Evolutionary conservation across 805 yeast genomes (phyloP).

Genomic region (Metschnikowia anglica): DNA sequence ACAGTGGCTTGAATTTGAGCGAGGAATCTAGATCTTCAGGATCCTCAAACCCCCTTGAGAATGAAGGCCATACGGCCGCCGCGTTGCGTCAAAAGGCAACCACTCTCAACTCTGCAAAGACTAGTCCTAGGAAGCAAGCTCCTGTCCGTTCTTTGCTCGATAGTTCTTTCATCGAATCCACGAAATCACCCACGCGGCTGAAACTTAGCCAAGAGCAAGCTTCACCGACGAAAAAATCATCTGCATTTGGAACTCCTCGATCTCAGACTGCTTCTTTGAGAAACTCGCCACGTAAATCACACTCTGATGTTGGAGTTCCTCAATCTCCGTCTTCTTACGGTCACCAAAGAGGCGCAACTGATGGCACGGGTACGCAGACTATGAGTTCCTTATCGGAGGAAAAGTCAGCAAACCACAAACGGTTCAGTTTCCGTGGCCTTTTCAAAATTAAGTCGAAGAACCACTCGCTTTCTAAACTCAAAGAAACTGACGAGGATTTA

Average conservation of each 20-base stretch:
- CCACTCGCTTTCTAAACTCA: constrained; percentile 23
- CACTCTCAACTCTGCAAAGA: neutral
- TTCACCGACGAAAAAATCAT: constrained; percentile 8
- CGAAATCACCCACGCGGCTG: neutral
- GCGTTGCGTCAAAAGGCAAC: neutral
- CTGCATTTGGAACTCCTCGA: constrained; percentile 14
- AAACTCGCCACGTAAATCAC: constrained; percentile 2
- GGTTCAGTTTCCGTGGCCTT: constrained; percentile 39
- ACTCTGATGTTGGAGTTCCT: constrained; percentile 2
- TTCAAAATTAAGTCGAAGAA: constrained; percentile 38
- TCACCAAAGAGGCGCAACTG: constrained; percentile 2
- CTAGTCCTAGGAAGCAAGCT: neutral
- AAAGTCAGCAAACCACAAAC: constrained; percentile 23
- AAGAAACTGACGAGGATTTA: constrained; percentile 13
- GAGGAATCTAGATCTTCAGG: too few relatives aligned
- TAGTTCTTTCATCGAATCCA: constrained; percentile 7
- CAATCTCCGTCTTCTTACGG: neutral
- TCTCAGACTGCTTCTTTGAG: constrained; percentile 1
- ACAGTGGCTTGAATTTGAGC: too few relatives aligned
- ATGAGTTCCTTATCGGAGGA: neutral
- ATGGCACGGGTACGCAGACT: neutral
- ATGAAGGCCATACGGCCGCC: too few relatives aligned
- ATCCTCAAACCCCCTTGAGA: too few relatives aligned
- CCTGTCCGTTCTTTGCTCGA: constrained; percentile 17
- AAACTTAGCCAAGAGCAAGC: neutral